A percentile compares a stretch with the other conserved stretches of the same genome.
Conservation (phyloP, 2,329 filamentous ascomycete species). For the Alternaria sp. region DNA sequence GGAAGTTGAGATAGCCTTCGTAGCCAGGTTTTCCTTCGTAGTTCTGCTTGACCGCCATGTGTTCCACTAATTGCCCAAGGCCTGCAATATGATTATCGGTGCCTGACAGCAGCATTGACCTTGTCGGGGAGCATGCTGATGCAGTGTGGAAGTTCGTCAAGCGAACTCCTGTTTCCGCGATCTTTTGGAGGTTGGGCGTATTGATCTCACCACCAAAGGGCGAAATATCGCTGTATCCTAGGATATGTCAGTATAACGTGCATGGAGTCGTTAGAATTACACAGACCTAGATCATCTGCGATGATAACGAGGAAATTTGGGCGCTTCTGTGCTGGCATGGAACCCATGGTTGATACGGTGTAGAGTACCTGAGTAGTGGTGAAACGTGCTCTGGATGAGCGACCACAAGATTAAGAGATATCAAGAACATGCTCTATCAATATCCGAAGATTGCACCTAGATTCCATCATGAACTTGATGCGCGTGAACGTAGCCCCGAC, state of each 20-base stretch:
- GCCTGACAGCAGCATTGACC: constrained; percentile 72
- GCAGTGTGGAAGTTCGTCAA: constrained; percentile 72
- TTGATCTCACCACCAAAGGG: constrained; percentile 68
- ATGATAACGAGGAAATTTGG: too few relatives aligned
- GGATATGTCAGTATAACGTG: neutral
- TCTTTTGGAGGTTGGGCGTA: constrained; percentile 65
- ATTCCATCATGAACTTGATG: too few relatives aligned
- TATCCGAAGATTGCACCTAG: too few relatives aligned
- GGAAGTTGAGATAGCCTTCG: constrained; percentile 69
- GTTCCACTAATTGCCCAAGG: constrained; percentile 65
- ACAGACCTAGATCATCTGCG: too few relatives aligned
- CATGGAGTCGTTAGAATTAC: neutral
- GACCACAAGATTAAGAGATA: neutral
- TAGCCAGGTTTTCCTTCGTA: constrained; percentile 67
- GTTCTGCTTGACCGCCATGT: constrained; percentile 59
- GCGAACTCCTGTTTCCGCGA: constrained; percentile 58
- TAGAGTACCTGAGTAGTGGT: neutral
- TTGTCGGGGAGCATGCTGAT: constrained; percentile 69
- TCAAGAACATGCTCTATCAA: neutral
- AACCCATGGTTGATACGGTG: neutral
- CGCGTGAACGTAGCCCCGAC: too few relatives aligned
- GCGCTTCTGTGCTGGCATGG: too few relatives aligned
- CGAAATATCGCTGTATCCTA: constrained; percentile 59
- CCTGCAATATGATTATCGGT: constrained; percentile 69
- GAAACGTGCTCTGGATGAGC: neutral